phyloP scores from a whole-genome alignment of 306 rosid species.

The Cyclanthera cordifolia region DNA sequence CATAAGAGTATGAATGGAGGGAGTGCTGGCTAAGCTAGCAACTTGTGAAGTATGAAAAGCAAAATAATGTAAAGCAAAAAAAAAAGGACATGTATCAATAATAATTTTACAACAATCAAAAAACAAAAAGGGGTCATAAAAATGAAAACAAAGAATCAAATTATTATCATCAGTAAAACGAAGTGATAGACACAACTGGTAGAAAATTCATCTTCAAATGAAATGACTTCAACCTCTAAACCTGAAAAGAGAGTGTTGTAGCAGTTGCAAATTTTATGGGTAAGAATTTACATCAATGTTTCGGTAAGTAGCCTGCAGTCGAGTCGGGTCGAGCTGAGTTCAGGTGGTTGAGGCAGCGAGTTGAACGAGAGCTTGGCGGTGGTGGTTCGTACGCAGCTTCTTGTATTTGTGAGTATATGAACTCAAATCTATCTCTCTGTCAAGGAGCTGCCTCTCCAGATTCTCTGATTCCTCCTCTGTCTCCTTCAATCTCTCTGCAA shows the following conservation, averaged over 20 bases:
- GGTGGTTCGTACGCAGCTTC: conserved; percentile 60
- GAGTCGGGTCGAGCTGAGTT: neutral
- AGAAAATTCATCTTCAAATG: neutral
- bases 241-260: neutral
- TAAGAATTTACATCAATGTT: neutral
- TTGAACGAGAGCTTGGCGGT: conserved; percentile 63
- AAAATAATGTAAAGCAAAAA: neutral
- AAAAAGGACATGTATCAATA: neutral
- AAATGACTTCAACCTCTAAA: neutral
- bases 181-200: neutral
- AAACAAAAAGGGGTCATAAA: neutral
- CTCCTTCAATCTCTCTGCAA: conserved; percentile 63
- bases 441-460: conserved; percentile 55
- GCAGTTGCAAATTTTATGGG: neutral
- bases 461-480: conserved; percentile 77
- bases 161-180: conserved; percentile 3
- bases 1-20: too few species aligned
- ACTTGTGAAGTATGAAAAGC: neutral
- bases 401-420: conserved; percentile 65
- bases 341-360: conserved; percentile 69
- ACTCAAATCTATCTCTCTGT: conserved; percentile 47
- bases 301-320: neutral
- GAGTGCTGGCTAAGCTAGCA: too few species aligned
- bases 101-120: neutral
- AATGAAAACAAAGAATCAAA: conserved; percentile 2